phyloP scores from a whole-genome alignment of 257 asterid genomes.

The Forsythia viridissima region DNA sequence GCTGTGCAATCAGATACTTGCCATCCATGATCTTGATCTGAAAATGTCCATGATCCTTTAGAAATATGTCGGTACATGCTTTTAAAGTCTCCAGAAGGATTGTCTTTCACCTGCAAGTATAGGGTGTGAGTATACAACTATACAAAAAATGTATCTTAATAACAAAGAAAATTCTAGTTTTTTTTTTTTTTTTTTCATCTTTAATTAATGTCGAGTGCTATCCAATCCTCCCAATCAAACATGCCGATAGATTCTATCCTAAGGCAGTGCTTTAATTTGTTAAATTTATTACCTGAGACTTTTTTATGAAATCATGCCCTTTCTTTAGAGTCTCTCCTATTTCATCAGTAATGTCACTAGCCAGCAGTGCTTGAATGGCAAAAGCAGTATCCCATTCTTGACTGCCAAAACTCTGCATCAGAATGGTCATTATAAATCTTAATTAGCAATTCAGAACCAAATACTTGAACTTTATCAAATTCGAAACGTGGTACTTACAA shows the following conservation, averaged over 20 bases:
- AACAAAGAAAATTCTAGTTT: not conserved
- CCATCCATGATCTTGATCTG: slow-evolving; percentile 98
- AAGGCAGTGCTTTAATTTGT: not conserved
- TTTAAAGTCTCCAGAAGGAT: slow-evolving; percentile 80
- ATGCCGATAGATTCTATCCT: not conserved
- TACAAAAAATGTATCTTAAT: not conserved
- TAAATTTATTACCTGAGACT: slow-evolving; percentile 61
- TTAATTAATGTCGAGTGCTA: not conserved
- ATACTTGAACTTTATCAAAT: not conserved
- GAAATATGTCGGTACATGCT: slow-evolving; percentile 84
- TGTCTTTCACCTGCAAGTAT: slow-evolving; percentile 57
- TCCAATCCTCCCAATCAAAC: not conserved
- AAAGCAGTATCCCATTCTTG: slow-evolving; percentile 91
- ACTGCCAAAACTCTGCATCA: slow-evolving; percentile 79
- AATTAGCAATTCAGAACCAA: not conserved
- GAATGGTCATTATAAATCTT: not conserved
- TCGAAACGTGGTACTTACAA: not conserved
- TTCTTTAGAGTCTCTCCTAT: slow-evolving; percentile 59
- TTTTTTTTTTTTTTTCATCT: not conserved
- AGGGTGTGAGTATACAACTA: not conserved
- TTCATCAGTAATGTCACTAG: slow-evolving; percentile 61
- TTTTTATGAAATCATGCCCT: slow-evolving; percentile 76
- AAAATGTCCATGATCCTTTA: slow-evolving; percentile 93
- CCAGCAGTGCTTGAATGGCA: slow-evolving; percentile 74
- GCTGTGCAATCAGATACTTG: slow-evolving; percentile 98